A percentile compares a stretch with the other conserved stretches of the same genome.
These are phyloP conservation scores for Nematodospora valgi DNA, from an alignment of 805 yeast species.

Conservation along the genomic window DNA sequence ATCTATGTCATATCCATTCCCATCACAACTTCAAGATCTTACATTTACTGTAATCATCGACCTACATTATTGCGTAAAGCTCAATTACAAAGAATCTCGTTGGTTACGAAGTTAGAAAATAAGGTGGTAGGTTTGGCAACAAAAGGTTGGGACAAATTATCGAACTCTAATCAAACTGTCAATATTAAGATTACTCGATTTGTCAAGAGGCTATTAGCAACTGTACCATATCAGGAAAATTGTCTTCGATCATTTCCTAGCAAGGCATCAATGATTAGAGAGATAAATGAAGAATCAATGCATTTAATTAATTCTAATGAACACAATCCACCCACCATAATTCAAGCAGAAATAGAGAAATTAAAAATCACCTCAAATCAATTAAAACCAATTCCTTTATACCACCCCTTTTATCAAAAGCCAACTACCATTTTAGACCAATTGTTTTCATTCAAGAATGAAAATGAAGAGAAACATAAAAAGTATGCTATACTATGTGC, in stretches of 20 bases:
- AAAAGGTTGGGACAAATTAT: conserved; percentile 61
- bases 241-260: conserved; percentile 77
- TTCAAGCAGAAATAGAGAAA: conserved; percentile 25
- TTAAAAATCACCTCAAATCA: conserved; percentile 25
- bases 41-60: conserved; percentile 65
- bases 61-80: conserved; percentile 22
- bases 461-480: conserved; percentile 50
- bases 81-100: conserved; percentile 27
- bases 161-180: conserved; percentile 48
- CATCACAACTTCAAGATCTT: conserved; percentile 57
- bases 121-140: conserved; percentile 49
- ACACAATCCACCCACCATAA: conserved; percentile 10
- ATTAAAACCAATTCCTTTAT: conserved; percentile 38
- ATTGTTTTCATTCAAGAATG: conserved; percentile 38
- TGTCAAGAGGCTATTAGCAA: conserved; percentile 51
- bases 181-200: conserved; percentile 57
- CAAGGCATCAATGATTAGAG: conserved; percentile 52
- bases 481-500: conserved; percentile 53
- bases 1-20: conserved; percentile 72
- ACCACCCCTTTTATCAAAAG: conserved; percentile 34
- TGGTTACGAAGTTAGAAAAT: conserved; percentile 40
- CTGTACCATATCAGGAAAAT: conserved; percentile 78
- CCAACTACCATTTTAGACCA: conserved; percentile 33
- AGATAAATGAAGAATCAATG: conserved; percentile 29
- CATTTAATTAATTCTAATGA: conserved; percentile 4